Percentiles rank a stretch among this genome's conserved stretches.
Conservation (phyloP, 805 yeast genomes). For the Schizosaccharomyces japonicus region DNA sequence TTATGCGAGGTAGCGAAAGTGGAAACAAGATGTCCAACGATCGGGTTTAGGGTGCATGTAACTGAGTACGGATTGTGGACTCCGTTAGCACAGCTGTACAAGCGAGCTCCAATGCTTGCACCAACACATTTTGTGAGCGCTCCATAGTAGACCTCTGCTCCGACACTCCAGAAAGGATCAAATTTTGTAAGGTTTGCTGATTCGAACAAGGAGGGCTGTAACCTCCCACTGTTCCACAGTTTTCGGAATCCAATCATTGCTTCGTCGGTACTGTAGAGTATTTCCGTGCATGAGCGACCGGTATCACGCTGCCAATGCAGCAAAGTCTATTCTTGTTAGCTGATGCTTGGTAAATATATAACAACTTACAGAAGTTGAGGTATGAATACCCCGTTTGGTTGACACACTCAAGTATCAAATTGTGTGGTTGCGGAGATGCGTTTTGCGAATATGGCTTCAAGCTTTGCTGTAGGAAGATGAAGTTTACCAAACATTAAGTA, state of each 20-base stretch:
- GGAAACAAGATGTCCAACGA: conserved; percentile 69
- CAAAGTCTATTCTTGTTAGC: conserved; percentile 39
- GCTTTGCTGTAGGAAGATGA: conserved; percentile 63
- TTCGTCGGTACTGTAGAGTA: conserved; percentile 63
- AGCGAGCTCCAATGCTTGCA: conserved; percentile 57
- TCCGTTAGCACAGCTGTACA: conserved; percentile 61
- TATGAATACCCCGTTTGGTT: too few relatives aligned
- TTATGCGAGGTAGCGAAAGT: conserved; percentile 71
- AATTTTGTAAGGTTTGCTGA: not conserved
- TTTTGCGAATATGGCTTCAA: conserved; percentile 69
- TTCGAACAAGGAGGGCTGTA: not conserved
- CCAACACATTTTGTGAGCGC: conserved; percentile 71
- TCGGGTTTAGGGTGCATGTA: conserved; percentile 68
- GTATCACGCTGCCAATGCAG: conserved; percentile 42
- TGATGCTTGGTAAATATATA: too few relatives aligned
- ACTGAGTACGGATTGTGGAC: conserved; percentile 78
- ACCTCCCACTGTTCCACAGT: conserved; percentile 36
- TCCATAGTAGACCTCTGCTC: conserved; percentile 79
- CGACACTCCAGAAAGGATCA: conserved; percentile 29
- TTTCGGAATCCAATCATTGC: conserved; percentile 59
- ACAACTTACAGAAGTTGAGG: too few relatives aligned
- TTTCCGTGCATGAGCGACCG: conserved; percentile 42
- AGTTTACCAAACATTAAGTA: conserved; percentile 59
- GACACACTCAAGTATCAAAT: too few relatives aligned
- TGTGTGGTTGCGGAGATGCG: conserved; percentile 37